Conservation (phyloP, 306 rosid genomes). For the Purshia tridentata region DNA sequence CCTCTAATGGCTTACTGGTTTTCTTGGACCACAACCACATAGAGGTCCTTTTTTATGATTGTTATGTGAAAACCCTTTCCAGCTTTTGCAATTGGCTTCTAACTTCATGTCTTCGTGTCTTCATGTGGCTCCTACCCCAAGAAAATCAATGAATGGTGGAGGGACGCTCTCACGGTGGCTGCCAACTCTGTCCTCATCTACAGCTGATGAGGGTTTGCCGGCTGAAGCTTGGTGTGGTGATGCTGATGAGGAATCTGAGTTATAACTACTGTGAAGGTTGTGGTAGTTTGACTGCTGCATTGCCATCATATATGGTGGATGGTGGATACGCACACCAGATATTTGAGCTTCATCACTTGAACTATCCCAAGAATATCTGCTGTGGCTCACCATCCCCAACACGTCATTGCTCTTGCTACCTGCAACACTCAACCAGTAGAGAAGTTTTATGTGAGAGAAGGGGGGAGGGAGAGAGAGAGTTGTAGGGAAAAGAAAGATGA, state of each 20-base stretch:
- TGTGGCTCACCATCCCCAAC: conserved; percentile 29
- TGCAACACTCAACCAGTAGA: conserved; percentile 10
- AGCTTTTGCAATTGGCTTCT: conserved; percentile 35
- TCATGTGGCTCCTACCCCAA: conserved; percentile 96
- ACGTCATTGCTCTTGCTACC: conserved; percentile 49
- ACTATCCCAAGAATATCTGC: conserved; percentile 37
- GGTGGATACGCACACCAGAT: conserved; percentile 24
- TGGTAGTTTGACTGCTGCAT: conserved; percentile 40
- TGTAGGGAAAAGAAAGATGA: neutral
- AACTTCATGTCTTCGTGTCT: conserved; percentile 8
- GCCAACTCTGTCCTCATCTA: conserved; percentile 35
- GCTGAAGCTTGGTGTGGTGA: conserved; percentile 29
- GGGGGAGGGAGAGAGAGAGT: neutral
- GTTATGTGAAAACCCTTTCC: conserved; percentile 30
- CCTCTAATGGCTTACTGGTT: conserved; percentile 53
- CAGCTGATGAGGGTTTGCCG: conserved; percentile 33
- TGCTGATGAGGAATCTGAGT: conserved; percentile 38
- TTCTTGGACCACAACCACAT: conserved; percentile 70
- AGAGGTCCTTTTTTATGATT: conserved; percentile 37
- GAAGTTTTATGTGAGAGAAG: too few relatives aligned
- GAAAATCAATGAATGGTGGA: conserved; percentile 86
- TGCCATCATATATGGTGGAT: conserved; percentile 32
- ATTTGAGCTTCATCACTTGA: conserved; percentile 26
- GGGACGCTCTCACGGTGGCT: conserved; percentile 38
- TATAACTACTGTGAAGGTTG: conserved; percentile 17